A percentile compares a stretch with the other conserved stretches of the same genome.
Evolutionary conservation across 1,284 basidiomycete species (phyloP).

Genomic region (Ganoderma multipileum): DNA sequence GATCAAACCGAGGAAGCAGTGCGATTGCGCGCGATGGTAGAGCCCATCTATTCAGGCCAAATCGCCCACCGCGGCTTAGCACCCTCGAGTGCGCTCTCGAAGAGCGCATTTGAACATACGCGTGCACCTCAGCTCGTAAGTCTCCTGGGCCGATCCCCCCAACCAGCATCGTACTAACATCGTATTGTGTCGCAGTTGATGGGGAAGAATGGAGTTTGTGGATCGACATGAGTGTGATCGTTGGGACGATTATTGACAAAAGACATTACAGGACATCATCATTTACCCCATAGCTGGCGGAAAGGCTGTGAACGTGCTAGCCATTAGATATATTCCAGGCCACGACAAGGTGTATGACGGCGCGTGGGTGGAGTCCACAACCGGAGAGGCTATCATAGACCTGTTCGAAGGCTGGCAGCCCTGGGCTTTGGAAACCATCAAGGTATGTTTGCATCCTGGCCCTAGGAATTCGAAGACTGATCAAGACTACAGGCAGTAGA

Average conservation of each 20-base stretch:
- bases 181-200: neutral
- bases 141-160: neutral
- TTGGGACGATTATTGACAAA: neutral
- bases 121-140: neutral
- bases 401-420: slow-evolving; percentile 35
- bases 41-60: slow-evolving; percentile 7
- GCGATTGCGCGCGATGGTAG: neutral
- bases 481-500: neutral
- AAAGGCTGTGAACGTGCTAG: slow-evolving; percentile 34
- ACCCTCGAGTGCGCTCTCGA: neutral
- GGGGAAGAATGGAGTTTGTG: slow-evolving; percentile 10
- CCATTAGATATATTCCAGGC: slow-evolving; percentile 27
- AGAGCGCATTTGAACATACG: neutral
- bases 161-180: neutral
- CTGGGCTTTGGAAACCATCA: slow-evolving; percentile 33
- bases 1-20: slow-evolving; percentile 14
- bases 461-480: slow-evolving; percentile 5
- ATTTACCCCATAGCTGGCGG: slow-evolving; percentile 21
- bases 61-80: slow-evolving; percentile 10
- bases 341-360: slow-evolving; percentile 30
- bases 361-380: slow-evolving; percentile 31
- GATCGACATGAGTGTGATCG: neutral
- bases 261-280: neutral
- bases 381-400: slow-evolving; percentile 28
- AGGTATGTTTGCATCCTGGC: neutral